Evolutionary conservation across 306 rosid genomes (phyloP).

Genomic region (Luffa aegyptiaca): DNA sequence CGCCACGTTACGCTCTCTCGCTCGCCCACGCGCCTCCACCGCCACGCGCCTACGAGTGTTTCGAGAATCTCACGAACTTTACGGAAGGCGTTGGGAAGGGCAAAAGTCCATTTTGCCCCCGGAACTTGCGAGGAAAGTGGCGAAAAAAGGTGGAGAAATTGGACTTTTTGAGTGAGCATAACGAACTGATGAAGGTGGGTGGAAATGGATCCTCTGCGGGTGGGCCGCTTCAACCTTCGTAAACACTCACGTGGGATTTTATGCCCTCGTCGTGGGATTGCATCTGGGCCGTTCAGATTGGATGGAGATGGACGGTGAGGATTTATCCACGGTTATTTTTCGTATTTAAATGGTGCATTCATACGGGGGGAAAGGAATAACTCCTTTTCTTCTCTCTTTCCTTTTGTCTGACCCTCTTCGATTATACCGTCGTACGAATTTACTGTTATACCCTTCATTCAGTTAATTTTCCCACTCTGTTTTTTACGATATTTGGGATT

Average conservation of each 20-base stretch:
- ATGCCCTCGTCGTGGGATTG: background rate
- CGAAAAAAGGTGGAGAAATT: background rate
- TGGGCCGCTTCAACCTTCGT: background rate
- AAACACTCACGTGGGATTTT: slow-evolving; percentile 9
- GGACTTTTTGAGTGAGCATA: background rate
- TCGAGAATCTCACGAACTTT: background rate
- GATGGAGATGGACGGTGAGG: background rate
- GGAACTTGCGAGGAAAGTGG: background rate
- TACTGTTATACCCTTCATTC: background rate
- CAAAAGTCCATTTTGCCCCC: background rate
- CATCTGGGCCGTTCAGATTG: background rate
- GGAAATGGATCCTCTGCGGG: background rate
- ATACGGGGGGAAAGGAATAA: background rate
- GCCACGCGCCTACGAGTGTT: background rate
- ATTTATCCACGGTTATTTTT: background rate
- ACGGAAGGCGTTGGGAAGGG: background rate
- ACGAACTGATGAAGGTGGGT: background rate
- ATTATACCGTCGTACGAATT: background rate
- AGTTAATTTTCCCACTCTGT: background rate
- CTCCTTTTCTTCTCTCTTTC: background rate
- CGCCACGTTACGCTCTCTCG: slow-evolving; percentile 3
- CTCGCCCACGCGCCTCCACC: background rate
- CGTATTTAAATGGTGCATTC: background rate
- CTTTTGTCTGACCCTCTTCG: background rate
- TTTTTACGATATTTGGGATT: background rate